These are phyloP conservation scores for Fusarium agapanthi DNA, from an alignment of 2,329 filamentous ascomycete genomes.

Conservation along the genomic window DNA sequence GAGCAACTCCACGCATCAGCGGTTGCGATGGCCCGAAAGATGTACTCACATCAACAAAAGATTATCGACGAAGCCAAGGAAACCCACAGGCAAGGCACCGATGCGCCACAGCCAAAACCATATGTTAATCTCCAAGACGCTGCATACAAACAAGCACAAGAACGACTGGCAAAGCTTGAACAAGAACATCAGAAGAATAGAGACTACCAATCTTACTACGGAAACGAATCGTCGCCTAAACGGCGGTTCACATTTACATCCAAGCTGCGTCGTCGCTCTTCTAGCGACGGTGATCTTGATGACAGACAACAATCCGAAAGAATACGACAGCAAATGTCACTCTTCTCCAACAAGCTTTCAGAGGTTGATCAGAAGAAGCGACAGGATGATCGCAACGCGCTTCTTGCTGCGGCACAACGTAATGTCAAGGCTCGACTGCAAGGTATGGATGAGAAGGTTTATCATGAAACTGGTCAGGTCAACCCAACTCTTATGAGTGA, in stretches of 20 bases:
- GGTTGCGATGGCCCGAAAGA: slow-evolving; percentile 87
- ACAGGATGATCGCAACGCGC: slow-evolving; percentile 74
- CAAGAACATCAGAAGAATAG: slow-evolving; percentile 71
- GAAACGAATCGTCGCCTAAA: slow-evolving; percentile 53
- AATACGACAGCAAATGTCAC: slow-evolving; percentile 81
- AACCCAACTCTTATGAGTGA: slow-evolving; percentile 74
- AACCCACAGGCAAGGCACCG: slow-evolving; percentile 45
- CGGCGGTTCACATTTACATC: slow-evolving; percentile 61
- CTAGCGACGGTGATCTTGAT: slow-evolving; percentile 71
- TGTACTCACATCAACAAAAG: slow-evolving; percentile 78
- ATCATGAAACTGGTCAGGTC: slow-evolving; percentile 77
- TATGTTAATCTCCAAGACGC: slow-evolving; percentile 80
- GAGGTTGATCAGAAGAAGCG: slow-evolving; percentile 79
- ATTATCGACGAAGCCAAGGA: slow-evolving; percentile 62
- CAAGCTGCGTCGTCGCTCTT: slow-evolving; percentile 69
- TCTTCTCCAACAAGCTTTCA: slow-evolving; percentile 73
- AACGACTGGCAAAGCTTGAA: slow-evolving; percentile 82
- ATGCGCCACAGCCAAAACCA: slow-evolving; percentile 58
- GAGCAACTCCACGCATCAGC: slow-evolving; percentile 83
- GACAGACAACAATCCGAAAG: slow-evolving; percentile 75
- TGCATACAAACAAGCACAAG: slow-evolving; percentile 85
- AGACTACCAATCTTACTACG: slow-evolving; percentile 81
- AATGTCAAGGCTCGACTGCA: slow-evolving; percentile 85
- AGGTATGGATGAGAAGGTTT: slow-evolving; percentile 83
- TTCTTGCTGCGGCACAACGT: slow-evolving; percentile 82